Evolutionary conservation across 2,329 filamentous ascomycete species (phyloP).

Genomic region (Fusarium devonianum): DNA sequence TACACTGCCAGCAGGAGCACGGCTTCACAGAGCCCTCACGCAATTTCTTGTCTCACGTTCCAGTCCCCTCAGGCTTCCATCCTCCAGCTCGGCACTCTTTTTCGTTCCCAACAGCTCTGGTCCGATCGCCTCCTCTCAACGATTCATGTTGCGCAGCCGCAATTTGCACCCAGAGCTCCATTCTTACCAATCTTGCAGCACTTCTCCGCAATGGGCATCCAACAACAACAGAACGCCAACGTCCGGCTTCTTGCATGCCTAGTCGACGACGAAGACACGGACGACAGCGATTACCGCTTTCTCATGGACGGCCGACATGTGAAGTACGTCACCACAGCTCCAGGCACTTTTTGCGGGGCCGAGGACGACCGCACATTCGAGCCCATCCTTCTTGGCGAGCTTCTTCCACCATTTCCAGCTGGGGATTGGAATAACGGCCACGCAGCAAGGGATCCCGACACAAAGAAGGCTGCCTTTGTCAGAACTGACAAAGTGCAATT

Average conservation of each 20-base stretch:
- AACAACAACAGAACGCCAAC: constrained; percentile 12
- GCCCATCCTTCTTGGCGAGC: constrained; percentile 36
- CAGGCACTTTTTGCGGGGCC: constrained; percentile 35
- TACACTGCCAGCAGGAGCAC: neutral
- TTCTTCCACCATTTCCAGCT: constrained; percentile 39
- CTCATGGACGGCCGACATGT: constrained; percentile 35
- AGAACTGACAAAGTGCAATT: constrained; percentile 31
- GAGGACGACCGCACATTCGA: constrained; percentile 40
- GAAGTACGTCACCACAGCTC: constrained; percentile 39
- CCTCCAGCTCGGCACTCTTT: neutral
- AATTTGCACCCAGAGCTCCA: neutral
- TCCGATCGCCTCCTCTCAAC: neutral
- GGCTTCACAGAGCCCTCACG: neutral
- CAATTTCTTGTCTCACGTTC: neutral
- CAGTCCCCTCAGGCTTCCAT: neutral
- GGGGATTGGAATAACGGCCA: constrained; percentile 39
- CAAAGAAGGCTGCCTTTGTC: constrained; percentile 26
- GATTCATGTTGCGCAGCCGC: neutral
- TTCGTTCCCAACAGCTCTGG: constrained; percentile 3
- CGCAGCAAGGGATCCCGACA: constrained; percentile 26
- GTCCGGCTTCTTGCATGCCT: constrained; percentile 40
- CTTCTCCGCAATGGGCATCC: neutral
- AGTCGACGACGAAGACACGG: constrained; percentile 32
- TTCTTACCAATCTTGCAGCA: neutral
- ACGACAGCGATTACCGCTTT: constrained; percentile 42